Evolutionary conservation across 139 green algal genomes (phyloP).

Genomic region (Nannochloris sp.): DNA sequence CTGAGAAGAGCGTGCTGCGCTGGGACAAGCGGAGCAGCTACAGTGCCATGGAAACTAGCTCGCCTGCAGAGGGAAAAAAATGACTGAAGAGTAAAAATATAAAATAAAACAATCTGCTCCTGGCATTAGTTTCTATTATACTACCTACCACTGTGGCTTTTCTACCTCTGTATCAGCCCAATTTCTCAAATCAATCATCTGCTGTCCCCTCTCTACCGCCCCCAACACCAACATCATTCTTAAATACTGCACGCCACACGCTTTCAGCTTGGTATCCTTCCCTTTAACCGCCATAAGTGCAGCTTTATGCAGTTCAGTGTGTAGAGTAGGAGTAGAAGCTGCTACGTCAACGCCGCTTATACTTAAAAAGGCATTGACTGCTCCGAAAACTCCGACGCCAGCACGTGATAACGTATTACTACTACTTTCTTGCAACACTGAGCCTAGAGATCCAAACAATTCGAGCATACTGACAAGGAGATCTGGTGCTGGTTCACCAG

Average conservation of each 20-base stretch:
- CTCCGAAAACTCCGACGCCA: slow-evolving; percentile 5
- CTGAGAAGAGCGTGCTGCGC: slow-evolving; percentile 20
- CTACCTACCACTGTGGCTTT: slow-evolving; percentile 13
- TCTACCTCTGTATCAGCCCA: slow-evolving; percentile 17
- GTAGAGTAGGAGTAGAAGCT: slow-evolving; percentile 1
- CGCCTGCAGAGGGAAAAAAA: background rate
- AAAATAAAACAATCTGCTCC: background rate
- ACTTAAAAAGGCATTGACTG: slow-evolving; percentile 36
- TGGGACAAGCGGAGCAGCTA: background rate
- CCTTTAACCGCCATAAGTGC: background rate
- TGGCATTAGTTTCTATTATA: slow-evolving; percentile 1
- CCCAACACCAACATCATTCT: slow-evolving; percentile 27
- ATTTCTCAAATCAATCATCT: slow-evolving; percentile 1
- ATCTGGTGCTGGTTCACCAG: slow-evolving; percentile 16
- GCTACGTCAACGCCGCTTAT: slow-evolving; percentile 28
- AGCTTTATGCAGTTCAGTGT: slow-evolving; percentile 9
- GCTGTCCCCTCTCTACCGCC: background rate
- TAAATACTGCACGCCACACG: slow-evolving; percentile 21
- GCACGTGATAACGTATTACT: slow-evolving; percentile 3
- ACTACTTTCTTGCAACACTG: slow-evolving; percentile 4
- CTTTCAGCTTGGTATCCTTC: slow-evolving; percentile 18
- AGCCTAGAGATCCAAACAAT: slow-evolving; percentile 16
- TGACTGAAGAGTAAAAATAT: background rate
- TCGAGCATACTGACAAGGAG: slow-evolving; percentile 25
- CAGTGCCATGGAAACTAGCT: background rate